Percentiles rank a stretch among this genome's conserved stretches.
phyloP scores from a whole-genome alignment of 2,329 filamentous ascomycete genomes.

The Lachnellula occidentalis region DNA sequence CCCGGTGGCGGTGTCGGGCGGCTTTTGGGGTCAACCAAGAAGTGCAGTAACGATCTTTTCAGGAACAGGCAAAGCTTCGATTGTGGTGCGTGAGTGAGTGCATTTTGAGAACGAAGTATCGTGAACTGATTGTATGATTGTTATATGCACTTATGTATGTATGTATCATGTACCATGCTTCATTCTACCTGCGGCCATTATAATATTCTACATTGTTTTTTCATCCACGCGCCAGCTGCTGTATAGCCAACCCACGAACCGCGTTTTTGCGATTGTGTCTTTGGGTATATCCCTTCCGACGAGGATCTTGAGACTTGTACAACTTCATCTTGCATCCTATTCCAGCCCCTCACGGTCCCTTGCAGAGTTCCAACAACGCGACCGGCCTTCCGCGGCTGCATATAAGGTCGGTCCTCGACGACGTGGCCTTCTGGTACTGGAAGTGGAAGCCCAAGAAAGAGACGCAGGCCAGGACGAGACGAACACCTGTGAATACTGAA shows the following conservation, averaged over 20 bases:
- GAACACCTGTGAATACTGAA: no score
- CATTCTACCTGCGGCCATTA: neutral
- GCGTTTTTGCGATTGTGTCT: conserved; percentile 3
- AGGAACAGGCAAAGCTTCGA: no score
- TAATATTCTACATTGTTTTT: neutral
- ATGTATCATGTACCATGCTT: neutral
- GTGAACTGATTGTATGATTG: no score
- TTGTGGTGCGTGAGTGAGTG: no score
- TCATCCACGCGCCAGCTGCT: neutral
- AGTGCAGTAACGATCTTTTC: no score
- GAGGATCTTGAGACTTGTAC: conserved; percentile 11
- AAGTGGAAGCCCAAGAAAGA: neutral
- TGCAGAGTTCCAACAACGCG: neutral
- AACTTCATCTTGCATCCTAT: conserved; percentile 13
- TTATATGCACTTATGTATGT: no score
- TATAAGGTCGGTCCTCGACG: neutral
- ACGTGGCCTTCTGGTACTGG: neutral
- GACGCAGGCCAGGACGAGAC: neutral
- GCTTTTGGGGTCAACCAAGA: no score
- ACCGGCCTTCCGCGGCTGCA: neutral
- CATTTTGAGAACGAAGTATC: no score
- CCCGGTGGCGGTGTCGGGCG: no score
- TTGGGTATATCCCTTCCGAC: conserved; percentile 1
- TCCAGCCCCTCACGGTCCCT: neutral
- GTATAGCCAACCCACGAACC: conserved; percentile 2